Evolutionary conservation across 179 eudicot genomes (phyloP).

Genomic region (Dionaea muscipula): DNA sequence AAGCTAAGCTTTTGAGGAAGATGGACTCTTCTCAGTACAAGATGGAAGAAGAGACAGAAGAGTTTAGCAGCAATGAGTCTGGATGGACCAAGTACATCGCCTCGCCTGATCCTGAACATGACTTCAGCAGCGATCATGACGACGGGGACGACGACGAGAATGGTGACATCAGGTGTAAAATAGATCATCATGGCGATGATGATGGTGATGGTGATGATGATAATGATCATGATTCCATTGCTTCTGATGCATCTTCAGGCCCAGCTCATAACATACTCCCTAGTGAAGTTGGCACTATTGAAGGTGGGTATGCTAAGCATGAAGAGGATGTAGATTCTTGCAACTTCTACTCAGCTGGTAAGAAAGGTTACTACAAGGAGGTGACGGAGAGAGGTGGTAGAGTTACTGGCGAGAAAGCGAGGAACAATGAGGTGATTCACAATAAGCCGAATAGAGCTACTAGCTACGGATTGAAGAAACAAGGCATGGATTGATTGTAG

Average conservation of each 20-base stretch:
- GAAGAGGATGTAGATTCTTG: background rate
- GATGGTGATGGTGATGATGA: conserved; percentile 4
- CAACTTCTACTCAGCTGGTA: background rate
- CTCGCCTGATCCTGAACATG: conserved; percentile 3
- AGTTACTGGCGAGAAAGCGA: background rate
- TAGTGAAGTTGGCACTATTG: background rate
- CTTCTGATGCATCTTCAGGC: conserved; percentile 36
- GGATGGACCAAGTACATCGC: conserved; percentile 16
- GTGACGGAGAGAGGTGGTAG: background rate
- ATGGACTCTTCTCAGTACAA: conserved; percentile 2
- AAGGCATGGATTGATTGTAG: background rate
- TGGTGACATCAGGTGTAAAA: background rate
- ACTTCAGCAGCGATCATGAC: conserved; percentile 3
- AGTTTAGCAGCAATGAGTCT: conserved; percentile 13
- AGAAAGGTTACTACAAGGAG: background rate
- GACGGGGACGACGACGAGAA: conserved; percentile 3
- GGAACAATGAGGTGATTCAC: background rate
- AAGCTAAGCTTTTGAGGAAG: background rate
- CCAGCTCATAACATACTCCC: conserved; percentile 12
- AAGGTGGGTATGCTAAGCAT: background rate
- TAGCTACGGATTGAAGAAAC: background rate
- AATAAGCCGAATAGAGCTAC: background rate
- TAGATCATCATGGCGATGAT: background rate
- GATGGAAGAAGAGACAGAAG: background rate
- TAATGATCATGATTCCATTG: conserved; percentile 26